Evolutionary conservation across 768 basidiomycete genomes (phyloP), one percentile per base, ranked within the genome.

Genomic region (Neoboletus subvelutipes): DNA sequence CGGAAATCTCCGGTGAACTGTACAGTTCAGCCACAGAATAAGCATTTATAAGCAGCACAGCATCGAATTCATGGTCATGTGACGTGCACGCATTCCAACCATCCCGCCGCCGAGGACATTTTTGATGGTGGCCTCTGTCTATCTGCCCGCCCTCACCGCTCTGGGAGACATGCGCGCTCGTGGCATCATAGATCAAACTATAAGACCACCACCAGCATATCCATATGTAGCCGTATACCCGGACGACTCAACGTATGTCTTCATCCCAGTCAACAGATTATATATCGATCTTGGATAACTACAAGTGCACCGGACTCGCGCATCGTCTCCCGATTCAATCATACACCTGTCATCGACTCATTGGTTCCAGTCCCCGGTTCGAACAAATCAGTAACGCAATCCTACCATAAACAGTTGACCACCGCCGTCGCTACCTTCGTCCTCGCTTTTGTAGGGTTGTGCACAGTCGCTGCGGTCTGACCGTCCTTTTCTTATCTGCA

Each of bases 1-100:
- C 64, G 67, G 67, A 53, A 46, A 56, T 68, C 58, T 60, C 67
- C 67, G 67, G 63, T 65, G 24, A 26, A 67, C 67, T 68, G 41
- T 65, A 68, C 40, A 68, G 67, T 61, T 66, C 42, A 69, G 67
- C 67, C 67, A 64, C 67, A 41, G 2, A 4, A 28, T 24, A 8
- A 34, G n/a, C 5, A 49, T 60, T 53, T 51, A 50, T 64, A 56
- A 64, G 62, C 50, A 50, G 9, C 34, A 33, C 12, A 29, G 28
- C 28, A 20, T 24, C 45, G 1, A 3, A 11, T 15, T 6, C 1
- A 11, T 9, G 18, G 18, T 51, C 50, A 54, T 18, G 33, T 52
- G 52, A 49, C 10, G 47, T 22, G 5, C 15, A 26, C 11, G 6
- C 15, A 43, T 43, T 43, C 41, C 42, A 24, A 20, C 40, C 6